Percentiles rank a stretch among this genome's conserved stretches.
phyloP scores from a whole-genome alignment of 2,329 filamentous ascomycete genomes.

The Pezicula carpinea region DNA sequence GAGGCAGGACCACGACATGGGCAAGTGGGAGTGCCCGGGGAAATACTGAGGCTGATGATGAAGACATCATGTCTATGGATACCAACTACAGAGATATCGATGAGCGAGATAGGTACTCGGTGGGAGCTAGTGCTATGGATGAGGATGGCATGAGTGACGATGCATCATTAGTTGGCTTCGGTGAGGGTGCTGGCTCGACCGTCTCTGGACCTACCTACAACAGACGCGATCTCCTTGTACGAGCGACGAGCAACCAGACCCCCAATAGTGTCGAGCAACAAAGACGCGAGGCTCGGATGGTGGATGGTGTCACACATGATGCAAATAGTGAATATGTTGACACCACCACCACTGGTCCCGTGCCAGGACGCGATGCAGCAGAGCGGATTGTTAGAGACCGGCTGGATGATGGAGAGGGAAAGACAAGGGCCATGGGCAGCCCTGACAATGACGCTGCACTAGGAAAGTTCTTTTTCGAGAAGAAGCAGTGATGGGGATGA shows the following conservation, averaged over 20 bases:
- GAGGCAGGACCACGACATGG: slow-evolving; percentile 58
- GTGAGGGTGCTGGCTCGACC: slow-evolving; percentile 83
- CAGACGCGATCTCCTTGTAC: slow-evolving; percentile 33
- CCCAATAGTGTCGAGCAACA: slow-evolving; percentile 38
- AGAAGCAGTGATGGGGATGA: slow-evolving; percentile 52
- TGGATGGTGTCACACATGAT: slow-evolving; percentile 63
- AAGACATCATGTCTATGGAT: slow-evolving; percentile 59
- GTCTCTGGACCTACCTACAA: slow-evolving; percentile 73
- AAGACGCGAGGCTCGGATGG: slow-evolving; percentile 56
- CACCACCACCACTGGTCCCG: slow-evolving; percentile 42
- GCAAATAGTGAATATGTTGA: slow-evolving; percentile 56
- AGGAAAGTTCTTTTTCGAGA: slow-evolving; percentile 48
- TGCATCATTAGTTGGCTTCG: slow-evolving; percentile 83
- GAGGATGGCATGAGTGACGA: slow-evolving; percentile 73
- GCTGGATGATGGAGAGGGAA: slow-evolving; percentile 46
- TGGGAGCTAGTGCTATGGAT: slow-evolving; percentile 41
- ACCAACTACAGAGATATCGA: slow-evolving; percentile 48
- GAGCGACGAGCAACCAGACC: slow-evolving; percentile 1
- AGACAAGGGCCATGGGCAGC: not conserved
- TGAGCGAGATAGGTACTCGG: slow-evolving; percentile 34
- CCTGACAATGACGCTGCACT: slow-evolving; percentile 33
- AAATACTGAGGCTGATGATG: slow-evolving; percentile 52
- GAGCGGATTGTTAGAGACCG: slow-evolving; percentile 61
- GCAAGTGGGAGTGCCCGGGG: slow-evolving; percentile 52
- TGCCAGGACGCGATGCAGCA: slow-evolving; percentile 45